These are phyloP conservation scores for Thielaviopsis ethacetica DNA, from an alignment of 2,329 filamentous ascomycete species.

Conservation along the genomic window DNA sequence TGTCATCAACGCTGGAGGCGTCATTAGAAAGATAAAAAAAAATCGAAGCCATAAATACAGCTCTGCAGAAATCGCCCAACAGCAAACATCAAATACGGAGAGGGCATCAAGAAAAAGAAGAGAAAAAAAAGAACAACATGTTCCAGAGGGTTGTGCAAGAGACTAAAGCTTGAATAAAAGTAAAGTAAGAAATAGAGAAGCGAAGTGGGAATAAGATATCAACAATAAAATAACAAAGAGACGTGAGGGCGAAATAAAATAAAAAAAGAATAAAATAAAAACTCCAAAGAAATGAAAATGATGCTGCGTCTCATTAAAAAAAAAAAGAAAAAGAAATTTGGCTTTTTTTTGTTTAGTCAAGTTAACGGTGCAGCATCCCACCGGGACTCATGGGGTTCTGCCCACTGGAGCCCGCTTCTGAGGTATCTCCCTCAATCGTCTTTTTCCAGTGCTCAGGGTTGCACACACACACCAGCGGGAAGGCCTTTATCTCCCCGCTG, in stretches of 20 bases:
- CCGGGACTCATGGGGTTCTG: not conserved
- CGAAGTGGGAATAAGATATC: constrained; percentile 2
- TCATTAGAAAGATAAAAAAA: not conserved
- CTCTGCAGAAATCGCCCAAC: not conserved
- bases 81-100: not conserved
- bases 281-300: constrained; percentile 1
- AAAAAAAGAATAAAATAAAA: not conserved
- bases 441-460: constrained; percentile 91
- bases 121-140: not conserved
- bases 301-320: not conserved
- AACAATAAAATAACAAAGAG: not conserved
- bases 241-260: not conserved
- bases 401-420: constrained; percentile 39
- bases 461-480: constrained; percentile 92
- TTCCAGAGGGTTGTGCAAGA: not conserved
- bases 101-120: constrained; percentile 4
- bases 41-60: not conserved
- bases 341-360: not conserved
- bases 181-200: constrained; percentile 4
- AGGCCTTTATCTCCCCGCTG: constrained; percentile 84
- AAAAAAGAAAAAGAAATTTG: not conserved
- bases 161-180: constrained; percentile 1
- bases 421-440: constrained; percentile 80
- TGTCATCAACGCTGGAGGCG: too few relatives aligned
- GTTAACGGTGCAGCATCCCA: not conserved